Percentiles rank a stretch among this genome's conserved stretches.
Conservation (phyloP, 108 stramenopile species). For the Pseudonitzschia multiseries region DNA sequence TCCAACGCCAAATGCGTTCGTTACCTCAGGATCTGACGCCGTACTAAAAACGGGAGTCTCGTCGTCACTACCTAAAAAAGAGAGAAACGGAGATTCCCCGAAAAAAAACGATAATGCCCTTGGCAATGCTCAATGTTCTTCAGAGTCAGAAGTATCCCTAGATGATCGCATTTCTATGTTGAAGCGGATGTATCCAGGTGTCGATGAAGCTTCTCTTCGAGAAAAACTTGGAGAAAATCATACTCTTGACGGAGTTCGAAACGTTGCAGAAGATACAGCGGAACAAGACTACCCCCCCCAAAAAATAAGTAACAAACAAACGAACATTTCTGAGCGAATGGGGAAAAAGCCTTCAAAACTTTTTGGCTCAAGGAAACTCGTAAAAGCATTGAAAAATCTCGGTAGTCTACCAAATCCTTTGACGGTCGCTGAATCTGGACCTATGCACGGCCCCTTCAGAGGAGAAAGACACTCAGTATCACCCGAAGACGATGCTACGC, state of each 20-base stretch:
- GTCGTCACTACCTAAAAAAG: not conserved
- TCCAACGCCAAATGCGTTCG: too few relatives aligned
- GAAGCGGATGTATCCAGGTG: conserved; percentile 71
- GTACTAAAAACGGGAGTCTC: not conserved
- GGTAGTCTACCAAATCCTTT: conserved; percentile 13
- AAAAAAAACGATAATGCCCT: not conserved
- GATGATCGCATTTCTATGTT: conserved; percentile 48
- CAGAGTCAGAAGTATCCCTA: not conserved
- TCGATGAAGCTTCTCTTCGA: conserved; percentile 41
- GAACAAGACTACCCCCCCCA: conserved; percentile 30
- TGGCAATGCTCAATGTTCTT: not conserved
- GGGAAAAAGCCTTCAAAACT: conserved; percentile 30
- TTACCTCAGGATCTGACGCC: too few relatives aligned
- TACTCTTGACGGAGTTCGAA: conserved; percentile 51
- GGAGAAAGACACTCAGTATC: conserved; percentile 1
- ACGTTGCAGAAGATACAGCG: conserved; percentile 60
- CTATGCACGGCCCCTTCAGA: not conserved
- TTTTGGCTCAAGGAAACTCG: conserved; percentile 39
- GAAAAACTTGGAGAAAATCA: conserved; percentile 58
- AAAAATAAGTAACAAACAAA: not conserved
- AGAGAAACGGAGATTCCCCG: not conserved
- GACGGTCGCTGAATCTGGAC: not conserved
- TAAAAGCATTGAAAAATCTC: conserved; percentile 16
- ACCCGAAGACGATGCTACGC: conserved; percentile 40
- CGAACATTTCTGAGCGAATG: too few relatives aligned